Evolutionary conservation across 2,329 filamentous ascomycete species (phyloP).

Genomic region (Xylaria sp.): DNA sequence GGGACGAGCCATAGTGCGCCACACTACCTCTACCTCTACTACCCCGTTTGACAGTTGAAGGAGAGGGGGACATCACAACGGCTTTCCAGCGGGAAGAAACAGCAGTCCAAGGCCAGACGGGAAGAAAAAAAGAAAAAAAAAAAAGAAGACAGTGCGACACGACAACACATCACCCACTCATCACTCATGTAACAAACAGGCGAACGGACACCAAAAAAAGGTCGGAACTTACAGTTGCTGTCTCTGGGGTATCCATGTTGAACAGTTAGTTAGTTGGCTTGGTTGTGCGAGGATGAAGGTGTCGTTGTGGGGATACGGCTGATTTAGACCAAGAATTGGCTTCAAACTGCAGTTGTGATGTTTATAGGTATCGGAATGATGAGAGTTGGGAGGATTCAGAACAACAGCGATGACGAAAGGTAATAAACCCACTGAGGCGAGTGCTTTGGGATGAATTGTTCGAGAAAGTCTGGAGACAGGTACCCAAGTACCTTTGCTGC

Average conservation of each 20-base stretch:
- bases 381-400: conserved; percentile 11
- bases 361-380: conserved; percentile 7
- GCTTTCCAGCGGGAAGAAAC: not conserved
- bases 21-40: no score
- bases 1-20: no score
- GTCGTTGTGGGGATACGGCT: no score
- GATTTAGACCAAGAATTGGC: not conserved
- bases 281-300: no score
- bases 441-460: no score
- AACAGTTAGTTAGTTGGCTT: conserved; percentile 9
- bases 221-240: conserved; percentile 18
- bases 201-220: conserved; percentile 2
- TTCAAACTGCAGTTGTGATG: not conserved
- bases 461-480: no score
- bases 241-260: conserved; percentile 30
- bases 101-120: not conserved
- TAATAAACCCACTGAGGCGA: no score
- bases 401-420: conserved; percentile 18
- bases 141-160: conserved; percentile 15
- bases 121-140: not conserved
- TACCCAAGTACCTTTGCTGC: no score
- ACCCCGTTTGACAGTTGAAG: no score
- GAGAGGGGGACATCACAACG: not conserved
- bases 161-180: not conserved
- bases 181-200: not conserved